These are phyloP conservation scores for Nephelium lappaceum DNA, from an alignment of 345 rosid genomes.

Conservation along the genomic window DNA sequence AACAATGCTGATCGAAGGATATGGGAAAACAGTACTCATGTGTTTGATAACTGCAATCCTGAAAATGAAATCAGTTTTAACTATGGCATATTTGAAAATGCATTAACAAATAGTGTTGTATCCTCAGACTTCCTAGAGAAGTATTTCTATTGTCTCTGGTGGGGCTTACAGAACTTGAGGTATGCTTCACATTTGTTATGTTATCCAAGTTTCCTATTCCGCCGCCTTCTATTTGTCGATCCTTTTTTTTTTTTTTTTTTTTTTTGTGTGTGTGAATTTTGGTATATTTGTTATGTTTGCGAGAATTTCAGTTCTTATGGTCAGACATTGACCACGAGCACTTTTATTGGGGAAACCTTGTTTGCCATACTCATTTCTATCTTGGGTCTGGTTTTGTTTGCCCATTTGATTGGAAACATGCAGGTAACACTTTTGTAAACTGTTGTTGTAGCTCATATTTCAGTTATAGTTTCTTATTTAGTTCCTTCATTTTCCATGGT, in stretches of 20 bases:
- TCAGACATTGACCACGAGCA: slow-evolving; percentile 44
- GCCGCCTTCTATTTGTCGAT: background rate
- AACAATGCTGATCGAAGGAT: slow-evolving; percentile 29
- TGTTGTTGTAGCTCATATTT: background rate
- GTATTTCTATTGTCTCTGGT: slow-evolving; percentile 85
- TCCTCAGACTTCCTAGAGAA: slow-evolving; percentile 60
- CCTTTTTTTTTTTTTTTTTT: too few relatives aligned
- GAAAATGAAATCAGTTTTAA: slow-evolving; percentile 32
- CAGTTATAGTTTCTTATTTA: background rate
- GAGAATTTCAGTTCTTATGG: slow-evolving; percentile 48
- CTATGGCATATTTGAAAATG: slow-evolving; percentile 66
- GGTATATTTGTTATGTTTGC: background rate
- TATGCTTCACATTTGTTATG: slow-evolving; percentile 21
- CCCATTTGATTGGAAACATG: slow-evolving; percentile 62
- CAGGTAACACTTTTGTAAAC: slow-evolving; percentile 33
- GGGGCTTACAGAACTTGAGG: slow-evolving; percentile 94
- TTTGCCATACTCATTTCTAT: slow-evolving; percentile 52
- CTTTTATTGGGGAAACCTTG: slow-evolving; percentile 48
- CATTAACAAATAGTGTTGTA: slow-evolving; percentile 54
- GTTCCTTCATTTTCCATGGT: background rate
- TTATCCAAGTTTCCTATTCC: background rate
- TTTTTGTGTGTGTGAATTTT: background rate
- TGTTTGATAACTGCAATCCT: slow-evolving; percentile 64
- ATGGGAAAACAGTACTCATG: slow-evolving; percentile 62
- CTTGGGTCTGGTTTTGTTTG: slow-evolving; percentile 50